Conservation (phyloP, 805 yeast genomes). For the Metschnikowia peoriensis region DNA sequence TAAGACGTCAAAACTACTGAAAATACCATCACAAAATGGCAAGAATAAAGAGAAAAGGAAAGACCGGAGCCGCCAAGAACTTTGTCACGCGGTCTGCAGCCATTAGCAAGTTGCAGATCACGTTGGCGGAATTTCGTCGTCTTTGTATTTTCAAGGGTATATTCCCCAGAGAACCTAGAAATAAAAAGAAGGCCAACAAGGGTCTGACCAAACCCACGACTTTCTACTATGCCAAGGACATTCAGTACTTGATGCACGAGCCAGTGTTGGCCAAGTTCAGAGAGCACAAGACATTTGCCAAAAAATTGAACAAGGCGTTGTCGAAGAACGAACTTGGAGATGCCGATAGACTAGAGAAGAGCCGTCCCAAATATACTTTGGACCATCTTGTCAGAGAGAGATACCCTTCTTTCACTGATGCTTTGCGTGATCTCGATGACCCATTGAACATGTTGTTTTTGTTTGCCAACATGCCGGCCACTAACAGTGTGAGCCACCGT, state of each 20-base stretch:
- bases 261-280: constrained; percentile 89
- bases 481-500: constrained; percentile 73
- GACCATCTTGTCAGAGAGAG: constrained; percentile 93
- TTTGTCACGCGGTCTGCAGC: constrained; percentile 95
- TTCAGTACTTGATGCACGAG: constrained; percentile 92
- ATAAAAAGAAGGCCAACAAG: constrained; percentile 94
- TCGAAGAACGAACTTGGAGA: constrained; percentile 89
- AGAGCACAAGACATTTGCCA: constrained; percentile 92
- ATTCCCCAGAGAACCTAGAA: constrained; percentile 94
- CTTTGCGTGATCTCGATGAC: constrained; percentile 90
- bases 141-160: constrained; percentile 97
- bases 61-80: constrained; percentile 86
- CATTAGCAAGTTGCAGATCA: constrained; percentile 83
- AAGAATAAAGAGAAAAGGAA: constrained; percentile 78
- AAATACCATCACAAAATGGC: constrained; percentile 35
- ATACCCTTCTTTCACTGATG: constrained; percentile 91
- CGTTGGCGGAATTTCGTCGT: constrained; percentile 94
- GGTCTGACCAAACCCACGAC: constrained; percentile 97
- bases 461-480: constrained; percentile 93
- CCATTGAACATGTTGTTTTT: constrained; percentile 92
- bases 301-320: constrained; percentile 82
- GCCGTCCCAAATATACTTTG: constrained; percentile 79
- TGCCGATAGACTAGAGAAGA: constrained; percentile 81
- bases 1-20: not conserved
- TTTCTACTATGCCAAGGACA: constrained; percentile 90